These are phyloP conservation scores for Kwoniella heveanensis DNA, from an alignment of 768 basidiomycete genomes.

Conservation along the genomic window DNA sequence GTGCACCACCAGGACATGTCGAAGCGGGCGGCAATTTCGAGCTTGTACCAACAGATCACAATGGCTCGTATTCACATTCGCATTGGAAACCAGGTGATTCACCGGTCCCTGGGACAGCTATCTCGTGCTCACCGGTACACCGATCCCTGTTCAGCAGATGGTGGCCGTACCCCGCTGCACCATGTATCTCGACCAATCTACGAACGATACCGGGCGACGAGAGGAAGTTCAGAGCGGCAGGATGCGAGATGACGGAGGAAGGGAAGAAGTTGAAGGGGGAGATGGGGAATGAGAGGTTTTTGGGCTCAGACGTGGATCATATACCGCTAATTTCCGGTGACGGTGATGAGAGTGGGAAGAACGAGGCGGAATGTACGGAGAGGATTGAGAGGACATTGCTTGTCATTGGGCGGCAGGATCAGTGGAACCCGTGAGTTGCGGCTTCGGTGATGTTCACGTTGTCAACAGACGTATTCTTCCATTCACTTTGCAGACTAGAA, in stretches of 20 bases:
- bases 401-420: constrained; percentile 49
- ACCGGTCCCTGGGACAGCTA: constrained; percentile 18
- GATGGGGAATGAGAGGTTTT: constrained; percentile 46
- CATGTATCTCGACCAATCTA: constrained; percentile 41
- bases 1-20: constrained; percentile 11
- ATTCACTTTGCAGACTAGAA: too few species aligned
- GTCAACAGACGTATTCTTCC: too few species aligned
- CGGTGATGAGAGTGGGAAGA: not conserved
- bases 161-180: constrained; percentile 52
- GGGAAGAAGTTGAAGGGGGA: constrained; percentile 31
- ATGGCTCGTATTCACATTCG: constrained; percentile 10
- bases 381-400: constrained; percentile 35
- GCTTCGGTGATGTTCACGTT: too few species aligned
- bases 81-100: constrained; percentile 1
- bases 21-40: not conserved
- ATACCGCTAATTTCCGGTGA: not conserved
- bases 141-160: constrained; percentile 34
- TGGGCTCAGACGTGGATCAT: constrained; percentile 31
- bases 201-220: constrained; percentile 23
- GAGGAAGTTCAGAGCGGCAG: constrained; percentile 15
- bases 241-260: constrained; percentile 34
- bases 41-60: constrained; percentile 6
- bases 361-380: constrained; percentile 25
- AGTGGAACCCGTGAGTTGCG: constrained; percentile 46
- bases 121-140: constrained; percentile 41